Percentiles rank a stretch among this genome's conserved stretches.
Evolutionary conservation across 202 grass and related monocot genomes (phyloP).

Genomic region (Schoenoplectus triqueter): DNA sequence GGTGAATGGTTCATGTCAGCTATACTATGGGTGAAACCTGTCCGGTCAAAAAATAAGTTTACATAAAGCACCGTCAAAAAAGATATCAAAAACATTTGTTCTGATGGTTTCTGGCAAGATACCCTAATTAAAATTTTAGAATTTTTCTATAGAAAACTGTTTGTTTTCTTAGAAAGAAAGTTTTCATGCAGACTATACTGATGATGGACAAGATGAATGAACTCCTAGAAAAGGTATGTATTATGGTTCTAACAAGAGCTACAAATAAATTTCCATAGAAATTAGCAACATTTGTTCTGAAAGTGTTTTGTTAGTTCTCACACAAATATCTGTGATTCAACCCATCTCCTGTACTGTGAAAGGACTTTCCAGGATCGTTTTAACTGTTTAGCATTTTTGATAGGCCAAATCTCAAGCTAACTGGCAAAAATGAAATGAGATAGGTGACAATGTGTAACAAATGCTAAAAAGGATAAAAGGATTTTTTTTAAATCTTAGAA

Average conservation of each 20-base stretch:
- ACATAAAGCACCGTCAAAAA: background rate
- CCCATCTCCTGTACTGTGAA: too few species aligned
- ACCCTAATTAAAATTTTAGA: background rate
- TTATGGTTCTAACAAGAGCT: background rate
- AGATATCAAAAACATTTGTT: background rate
- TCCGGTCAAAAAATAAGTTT: background rate
- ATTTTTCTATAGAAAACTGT: background rate
- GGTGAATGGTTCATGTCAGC: background rate
- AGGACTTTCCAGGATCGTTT: too few species aligned
- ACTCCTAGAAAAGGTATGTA: slow-evolving; percentile 19
- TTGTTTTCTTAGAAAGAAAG: background rate
- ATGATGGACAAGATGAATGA: background rate
- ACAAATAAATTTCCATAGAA: background rate
- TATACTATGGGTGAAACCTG: background rate
- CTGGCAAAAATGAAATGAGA: too few species aligned
- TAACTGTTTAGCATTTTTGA: too few species aligned
- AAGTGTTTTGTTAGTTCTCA: too few species aligned
- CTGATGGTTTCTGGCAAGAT: background rate
- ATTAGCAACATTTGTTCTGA: too few species aligned
- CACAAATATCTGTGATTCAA: too few species aligned
- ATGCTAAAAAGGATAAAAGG: too few species aligned
- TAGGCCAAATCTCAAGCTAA: too few species aligned
- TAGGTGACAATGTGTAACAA: too few species aligned
- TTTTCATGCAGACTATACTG: slow-evolving; percentile 11
- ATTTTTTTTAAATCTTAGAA: too few species aligned